Evolutionary conservation across 257 asterid species (phyloP).

Genomic region (Nicotiana benthamiana): DNA sequence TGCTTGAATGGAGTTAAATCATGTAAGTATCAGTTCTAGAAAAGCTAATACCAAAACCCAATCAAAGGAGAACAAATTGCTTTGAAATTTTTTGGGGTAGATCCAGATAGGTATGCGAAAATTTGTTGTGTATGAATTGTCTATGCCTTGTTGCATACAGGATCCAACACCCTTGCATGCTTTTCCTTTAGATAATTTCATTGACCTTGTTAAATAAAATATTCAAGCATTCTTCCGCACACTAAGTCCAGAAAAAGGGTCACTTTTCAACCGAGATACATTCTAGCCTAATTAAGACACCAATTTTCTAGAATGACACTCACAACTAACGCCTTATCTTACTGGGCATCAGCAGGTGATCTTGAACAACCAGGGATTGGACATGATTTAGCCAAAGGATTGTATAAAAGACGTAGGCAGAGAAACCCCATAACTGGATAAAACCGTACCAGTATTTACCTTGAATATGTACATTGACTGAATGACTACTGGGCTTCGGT

Average conservation of each 20-base stretch:
- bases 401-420: neutral
- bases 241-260: neutral
- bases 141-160: neutral
- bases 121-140: neutral
- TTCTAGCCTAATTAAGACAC: neutral
- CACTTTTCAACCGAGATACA: neutral
- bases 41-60: neutral
- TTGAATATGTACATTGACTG: slow-evolving; percentile 84
- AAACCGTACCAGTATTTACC: slow-evolving; percentile 25
- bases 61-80: neutral
- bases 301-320: neutral
- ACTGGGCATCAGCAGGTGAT: neutral
- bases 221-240: neutral
- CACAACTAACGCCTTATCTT: neutral
- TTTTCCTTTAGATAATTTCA: neutral
- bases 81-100: neutral
- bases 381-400: neutral
- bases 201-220: neutral
- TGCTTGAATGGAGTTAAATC: neutral
- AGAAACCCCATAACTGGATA: neutral
- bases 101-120: neutral
- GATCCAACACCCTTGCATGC: neutral
- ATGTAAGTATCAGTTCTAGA: neutral
- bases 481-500: slow-evolving; percentile 51
- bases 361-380: neutral